Conservation (phyloP, 495 filamentous ascomycete species). For the Tuber magnatum region DNA sequence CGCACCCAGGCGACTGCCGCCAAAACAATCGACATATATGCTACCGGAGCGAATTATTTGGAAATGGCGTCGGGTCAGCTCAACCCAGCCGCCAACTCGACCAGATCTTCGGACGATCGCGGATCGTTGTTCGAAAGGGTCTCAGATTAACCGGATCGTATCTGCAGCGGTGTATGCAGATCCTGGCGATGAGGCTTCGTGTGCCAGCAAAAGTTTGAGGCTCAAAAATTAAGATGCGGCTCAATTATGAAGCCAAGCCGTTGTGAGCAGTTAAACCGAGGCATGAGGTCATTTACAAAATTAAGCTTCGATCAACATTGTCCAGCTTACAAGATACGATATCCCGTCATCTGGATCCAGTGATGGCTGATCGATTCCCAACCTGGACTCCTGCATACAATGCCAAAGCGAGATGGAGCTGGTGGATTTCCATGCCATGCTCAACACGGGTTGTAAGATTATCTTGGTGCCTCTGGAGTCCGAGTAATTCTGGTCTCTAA, state of each 20-base stretch:
- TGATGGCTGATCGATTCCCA: background rate
- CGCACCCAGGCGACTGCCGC: background rate
- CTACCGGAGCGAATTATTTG: background rate
- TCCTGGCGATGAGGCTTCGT: background rate
- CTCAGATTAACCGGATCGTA: background rate
- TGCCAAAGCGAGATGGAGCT: background rate
- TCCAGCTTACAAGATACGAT: background rate
- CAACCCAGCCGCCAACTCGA: background rate
- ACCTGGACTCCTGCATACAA: background rate
- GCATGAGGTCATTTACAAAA: background rate
- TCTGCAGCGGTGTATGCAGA: background rate
- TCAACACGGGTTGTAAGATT: background rate
- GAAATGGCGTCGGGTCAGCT: background rate
- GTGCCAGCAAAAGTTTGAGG: background rate
- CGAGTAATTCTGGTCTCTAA: background rate
- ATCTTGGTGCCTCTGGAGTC: background rate
- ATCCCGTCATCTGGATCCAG: background rate
- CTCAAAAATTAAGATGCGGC: background rate
- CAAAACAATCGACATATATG: background rate
- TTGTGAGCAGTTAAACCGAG: background rate
- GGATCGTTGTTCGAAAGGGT: background rate
- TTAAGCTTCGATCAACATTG: background rate
- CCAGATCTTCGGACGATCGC: background rate
- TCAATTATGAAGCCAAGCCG: background rate
- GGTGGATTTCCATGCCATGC: background rate